A percentile compares a stretch with the other conserved stretches of the same genome.
Evolutionary conservation across 305 asterid species (phyloP).

Genomic region (Petunia hybrid): DNA sequence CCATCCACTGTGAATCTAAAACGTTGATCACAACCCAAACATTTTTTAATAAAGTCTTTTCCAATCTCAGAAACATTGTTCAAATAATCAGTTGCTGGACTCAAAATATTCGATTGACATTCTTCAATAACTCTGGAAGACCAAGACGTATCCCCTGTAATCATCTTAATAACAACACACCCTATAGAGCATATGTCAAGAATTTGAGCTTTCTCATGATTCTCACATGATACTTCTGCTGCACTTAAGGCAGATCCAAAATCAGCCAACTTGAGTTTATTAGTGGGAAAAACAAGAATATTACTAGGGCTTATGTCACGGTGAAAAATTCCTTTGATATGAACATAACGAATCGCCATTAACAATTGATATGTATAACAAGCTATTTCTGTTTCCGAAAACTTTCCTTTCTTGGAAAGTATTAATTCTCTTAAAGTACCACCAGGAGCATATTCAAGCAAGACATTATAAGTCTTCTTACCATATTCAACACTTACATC

Average conservation of each 20-base stretch:
- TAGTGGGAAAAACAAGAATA: not conserved
- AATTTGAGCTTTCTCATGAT: not conserved
- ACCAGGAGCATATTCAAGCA: constrained; percentile 25
- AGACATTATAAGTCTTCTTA: constrained; percentile 12
- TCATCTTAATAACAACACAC: not conserved
- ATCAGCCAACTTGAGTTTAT: not conserved
- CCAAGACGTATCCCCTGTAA: not conserved
- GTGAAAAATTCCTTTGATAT: not conserved
- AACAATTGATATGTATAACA: not conserved
- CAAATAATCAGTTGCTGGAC: not conserved
- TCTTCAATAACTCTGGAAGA: not conserved
- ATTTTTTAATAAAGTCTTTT: not conserved
- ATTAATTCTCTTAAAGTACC: not conserved
- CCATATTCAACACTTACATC: constrained; percentile 23
- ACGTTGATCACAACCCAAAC: not conserved
- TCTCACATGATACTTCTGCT: not conserved
- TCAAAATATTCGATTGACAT: not conserved
- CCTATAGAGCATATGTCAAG: not conserved
- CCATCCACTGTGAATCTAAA: not conserved
- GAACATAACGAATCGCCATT: not conserved
- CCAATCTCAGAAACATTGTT: not conserved
- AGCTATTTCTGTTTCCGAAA: not conserved
- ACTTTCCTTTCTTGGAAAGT: not conserved
- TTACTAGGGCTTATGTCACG: not conserved
- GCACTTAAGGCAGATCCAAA: not conserved